Evolutionary conservation across 2,329 filamentous ascomycete species (phyloP), one percentile per base, ranked within the genome.

Genomic region (Fusarium illudens): DNA sequence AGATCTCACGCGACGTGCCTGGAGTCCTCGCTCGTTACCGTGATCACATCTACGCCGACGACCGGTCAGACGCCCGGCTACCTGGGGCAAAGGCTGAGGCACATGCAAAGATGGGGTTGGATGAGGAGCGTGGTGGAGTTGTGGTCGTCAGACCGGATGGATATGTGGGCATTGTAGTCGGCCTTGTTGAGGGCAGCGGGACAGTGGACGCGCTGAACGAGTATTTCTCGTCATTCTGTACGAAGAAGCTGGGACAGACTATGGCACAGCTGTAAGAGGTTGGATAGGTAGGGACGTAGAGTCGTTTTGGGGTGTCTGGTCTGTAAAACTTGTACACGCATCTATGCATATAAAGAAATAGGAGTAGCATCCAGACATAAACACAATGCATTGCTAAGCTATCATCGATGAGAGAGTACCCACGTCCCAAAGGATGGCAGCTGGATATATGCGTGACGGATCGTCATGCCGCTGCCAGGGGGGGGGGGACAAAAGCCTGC

Each of bases 81-180:
- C 89, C 91, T 0, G 83, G 90, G 19, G 90, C 92, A 2, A 84
- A 84, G 71, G 93, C 90, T 6, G 85, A 92, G 3, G 93, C 93
- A 6, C 94, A 97, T 78, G 89, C 90, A 39, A 97, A 97, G 84
- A 91, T 97, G 84, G 94, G 94, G 0, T 78, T 97, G 25, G 86
- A 91, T 67, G 83, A 90, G 73, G 88, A 92, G 64, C 85, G 82
- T 64, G 93, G 93, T 11, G 93, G 91, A 59, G 87, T 97, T 2
- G 90, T 96, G 2, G 91, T 97, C 10, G 92, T 96, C 8, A 83
- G 94, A 44, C 94, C 94, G 0, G 94, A 97, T 77, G 93, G 93
- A 8, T 96, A 97, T 77, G 90, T 97, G 27, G 92, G 91, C 20
- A 86, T 92, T 64, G 91, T 94, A 4, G 87, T 92, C 11, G 84